Evolutionary conservation across 2,329 filamentous ascomycete genomes (phyloP).

Genomic region (Fusarium sp.): DNA sequence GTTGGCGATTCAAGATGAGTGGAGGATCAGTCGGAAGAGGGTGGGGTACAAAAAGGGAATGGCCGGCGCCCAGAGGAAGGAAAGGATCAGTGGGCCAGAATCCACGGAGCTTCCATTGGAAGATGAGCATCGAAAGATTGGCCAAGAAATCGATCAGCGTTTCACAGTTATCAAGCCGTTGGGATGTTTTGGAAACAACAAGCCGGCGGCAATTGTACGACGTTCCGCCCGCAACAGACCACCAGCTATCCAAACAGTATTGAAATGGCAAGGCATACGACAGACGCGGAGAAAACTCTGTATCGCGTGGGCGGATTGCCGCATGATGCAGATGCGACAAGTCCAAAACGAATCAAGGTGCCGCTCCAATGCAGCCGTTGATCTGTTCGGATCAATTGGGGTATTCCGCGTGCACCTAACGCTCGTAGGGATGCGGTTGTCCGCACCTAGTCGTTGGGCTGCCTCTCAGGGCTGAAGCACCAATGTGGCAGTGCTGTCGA

Average conservation of each 20-base stretch:
- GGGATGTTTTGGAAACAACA: slow-evolving; percentile 20
- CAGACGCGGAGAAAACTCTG: slow-evolving; percentile 35
- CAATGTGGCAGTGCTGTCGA: slow-evolving; percentile 37
- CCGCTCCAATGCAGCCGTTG: slow-evolving; percentile 32
- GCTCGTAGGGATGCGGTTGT: slow-evolving; percentile 23
- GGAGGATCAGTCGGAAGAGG: slow-evolving; percentile 32
- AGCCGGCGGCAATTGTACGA: slow-evolving; percentile 19
- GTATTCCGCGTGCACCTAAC: slow-evolving; percentile 32
- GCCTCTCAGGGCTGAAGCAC: slow-evolving; percentile 35
- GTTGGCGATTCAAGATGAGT: slow-evolving; percentile 31
- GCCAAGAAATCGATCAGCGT: slow-evolving; percentile 22
- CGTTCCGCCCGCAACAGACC: slow-evolving; percentile 15
- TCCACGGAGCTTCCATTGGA: slow-evolving; percentile 19
- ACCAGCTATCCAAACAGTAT: slow-evolving; percentile 22
- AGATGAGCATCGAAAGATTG: slow-evolving; percentile 12
- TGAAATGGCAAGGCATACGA: slow-evolving; percentile 22
- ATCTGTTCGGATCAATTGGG: slow-evolving; percentile 43
- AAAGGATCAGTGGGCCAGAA: slow-evolving; percentile 24
- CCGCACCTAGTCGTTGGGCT: slow-evolving; percentile 21
- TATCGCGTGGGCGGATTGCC: slow-evolving; percentile 30
- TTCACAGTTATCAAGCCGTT: slow-evolving; percentile 9
- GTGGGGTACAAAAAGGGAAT: slow-evolving; percentile 35
- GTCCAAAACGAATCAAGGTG: slow-evolving; percentile 39
- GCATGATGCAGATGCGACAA: slow-evolving; percentile 39
- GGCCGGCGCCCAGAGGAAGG: slow-evolving; percentile 5